A percentile compares a stretch with the other conserved stretches of the same genome.
These are phyloP conservation scores for Trichoderma reesei DNA, from an alignment of 495 filamentous ascomycete species.

Conservation along the genomic window DNA sequence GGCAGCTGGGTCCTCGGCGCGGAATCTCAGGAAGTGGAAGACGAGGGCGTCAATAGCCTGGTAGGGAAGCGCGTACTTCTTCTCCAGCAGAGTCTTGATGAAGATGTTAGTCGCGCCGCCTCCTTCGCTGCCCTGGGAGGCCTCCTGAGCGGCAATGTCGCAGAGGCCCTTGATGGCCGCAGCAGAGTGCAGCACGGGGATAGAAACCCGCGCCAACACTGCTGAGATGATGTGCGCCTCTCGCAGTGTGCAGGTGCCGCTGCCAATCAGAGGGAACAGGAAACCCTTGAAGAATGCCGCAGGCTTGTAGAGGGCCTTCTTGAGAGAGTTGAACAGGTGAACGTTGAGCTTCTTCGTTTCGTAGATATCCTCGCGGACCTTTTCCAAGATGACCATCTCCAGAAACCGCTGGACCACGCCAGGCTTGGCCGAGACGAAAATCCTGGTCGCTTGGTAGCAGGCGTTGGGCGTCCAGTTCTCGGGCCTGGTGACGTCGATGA, in stretches of 20 bases:
- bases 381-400: conserved; percentile 69
- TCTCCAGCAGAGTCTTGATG: conserved; percentile 85
- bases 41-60: conserved; percentile 91
- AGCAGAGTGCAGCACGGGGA: conserved; percentile 86
- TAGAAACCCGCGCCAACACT: conserved; percentile 21
- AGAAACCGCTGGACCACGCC: conserved; percentile 69
- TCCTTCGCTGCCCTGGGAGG: conserved; percentile 57
- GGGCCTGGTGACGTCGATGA: conserved; percentile 71
- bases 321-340: conserved; percentile 85
- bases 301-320: conserved; percentile 91
- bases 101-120: conserved; percentile 83
- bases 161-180: conserved; percentile 84
- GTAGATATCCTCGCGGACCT: conserved; percentile 67
- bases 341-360: conserved; percentile 90
- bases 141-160: conserved; percentile 85
- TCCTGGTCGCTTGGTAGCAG: conserved; percentile 72
- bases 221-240: conserved; percentile 86
- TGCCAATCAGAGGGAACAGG: conserved; percentile 75
- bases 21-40: conserved; percentile 91
- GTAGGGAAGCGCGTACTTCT: conserved; percentile 88
- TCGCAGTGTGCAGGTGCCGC: conserved; percentile 71
- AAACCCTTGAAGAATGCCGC: conserved; percentile 95
- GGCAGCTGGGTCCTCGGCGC: conserved; percentile 40
- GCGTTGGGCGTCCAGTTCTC: conserved; percentile 83
- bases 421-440: conserved; percentile 79